These are phyloP conservation scores for Kitagawia praeruptora DNA, from an alignment of 129 eudicot genomes.

Conservation along the genomic window DNA sequence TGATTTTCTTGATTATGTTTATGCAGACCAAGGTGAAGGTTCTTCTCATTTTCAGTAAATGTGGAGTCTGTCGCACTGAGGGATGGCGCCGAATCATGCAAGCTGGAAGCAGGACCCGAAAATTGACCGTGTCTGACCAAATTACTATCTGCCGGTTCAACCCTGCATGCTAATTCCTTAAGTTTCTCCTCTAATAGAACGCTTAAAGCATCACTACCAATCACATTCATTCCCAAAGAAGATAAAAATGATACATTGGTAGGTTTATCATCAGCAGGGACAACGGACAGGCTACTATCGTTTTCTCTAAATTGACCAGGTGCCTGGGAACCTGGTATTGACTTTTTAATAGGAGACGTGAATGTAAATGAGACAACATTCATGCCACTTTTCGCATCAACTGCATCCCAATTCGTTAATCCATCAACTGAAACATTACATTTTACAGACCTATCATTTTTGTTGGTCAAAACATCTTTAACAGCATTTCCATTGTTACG, in stretches of 20 bases:
- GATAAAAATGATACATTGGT: slow-evolving; percentile 29
- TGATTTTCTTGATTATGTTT: slow-evolving; percentile 22
- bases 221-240: slow-evolving; percentile 37
- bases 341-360: slow-evolving; percentile 75
- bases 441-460: slow-evolving; percentile 44
- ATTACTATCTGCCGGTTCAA: slow-evolving; percentile 43
- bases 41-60: slow-evolving; percentile 15
- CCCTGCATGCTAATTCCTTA: slow-evolving; percentile 57
- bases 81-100: slow-evolving; percentile 17
- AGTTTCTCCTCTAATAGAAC: slow-evolving; percentile 76
- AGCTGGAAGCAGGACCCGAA: slow-evolving; percentile 21
- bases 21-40: slow-evolving; percentile 15
- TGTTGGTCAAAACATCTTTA: slow-evolving; percentile 18
- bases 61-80: slow-evolving; percentile 6
- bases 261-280: slow-evolving; percentile 29
- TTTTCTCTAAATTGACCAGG: slow-evolving; percentile 25
- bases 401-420: slow-evolving; percentile 45
- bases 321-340: slow-evolving; percentile 37
- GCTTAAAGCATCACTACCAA: slow-evolving; percentile 75
- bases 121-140: slow-evolving; percentile 14
- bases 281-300: slow-evolving; percentile 18
- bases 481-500: slow-evolving; percentile 26
- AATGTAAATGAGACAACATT: slow-evolving; percentile 93
- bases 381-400: slow-evolving; percentile 49
- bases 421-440: slow-evolving; percentile 48